Evolutionary conservation across 179 eudicot genomes (phyloP), one percentile per base, ranked within the genome.

Genomic region (Beta macrorhiza): DNA sequence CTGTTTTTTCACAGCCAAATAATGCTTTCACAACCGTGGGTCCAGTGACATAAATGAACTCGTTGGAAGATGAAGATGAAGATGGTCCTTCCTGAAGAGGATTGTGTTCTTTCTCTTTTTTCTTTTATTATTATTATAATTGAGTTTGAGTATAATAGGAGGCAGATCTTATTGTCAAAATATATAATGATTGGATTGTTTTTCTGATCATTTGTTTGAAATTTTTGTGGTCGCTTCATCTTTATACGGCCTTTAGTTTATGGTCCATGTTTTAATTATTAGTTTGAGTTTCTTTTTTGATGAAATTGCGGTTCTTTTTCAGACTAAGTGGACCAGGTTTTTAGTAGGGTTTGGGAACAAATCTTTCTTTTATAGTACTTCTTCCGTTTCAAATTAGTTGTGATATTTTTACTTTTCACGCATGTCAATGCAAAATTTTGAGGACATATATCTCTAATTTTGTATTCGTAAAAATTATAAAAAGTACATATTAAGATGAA

Each of bases 191-290:
- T 75, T 58, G 17, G 37, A 57, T 29, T 14, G 67, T 57, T 12
- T 29, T 73, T 12, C 52, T 58, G n/a, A 75, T 57, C 78, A 56
- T 75, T 75, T 75, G 65, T 57, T 75, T 75, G 52, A 75, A 75
- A 17, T 57, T 37, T 16, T 75, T 75, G 61, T 25, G 13, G 76
- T 53, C 62, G 53, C 53, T 1, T 12, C 32, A 73, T 53, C 76
- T 73, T 73, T 73, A 72, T 49, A 4, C 45, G 37, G 76, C 53
- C 76, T 52, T 32, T 73, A 25, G 2, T 17, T 25, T 51, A 52
- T 73, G 76, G 76, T 73, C 76, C 62, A 22, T 73, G 61, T 73
- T 52, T 53, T 25, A 52, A 73, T 73, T 61, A 53, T 73, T 52
- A 22, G 45, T 73, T 22, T 52, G 56, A 2, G 11, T 53, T 73